phyloP scores from a whole-genome alignment of 768 basidiomycete genomes.

The Clitopilus passeckerianus region DNA sequence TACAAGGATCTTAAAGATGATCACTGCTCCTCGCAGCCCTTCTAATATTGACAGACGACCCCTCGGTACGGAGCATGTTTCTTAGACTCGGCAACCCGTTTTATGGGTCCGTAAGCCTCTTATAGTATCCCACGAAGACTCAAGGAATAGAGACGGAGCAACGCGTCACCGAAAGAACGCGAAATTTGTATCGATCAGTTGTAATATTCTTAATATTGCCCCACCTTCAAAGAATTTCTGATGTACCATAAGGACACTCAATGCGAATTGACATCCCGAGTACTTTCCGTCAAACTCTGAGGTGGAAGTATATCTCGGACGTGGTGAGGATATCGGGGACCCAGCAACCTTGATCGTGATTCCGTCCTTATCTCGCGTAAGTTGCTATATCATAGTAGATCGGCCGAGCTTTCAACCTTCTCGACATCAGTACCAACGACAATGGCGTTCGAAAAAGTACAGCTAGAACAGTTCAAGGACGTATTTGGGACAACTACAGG shows the following conservation, averaged over 20 bases:
- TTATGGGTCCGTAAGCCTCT: not conserved
- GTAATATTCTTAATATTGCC: not conserved
- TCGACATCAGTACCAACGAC: not conserved
- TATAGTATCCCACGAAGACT: not conserved
- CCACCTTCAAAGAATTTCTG: not conserved
- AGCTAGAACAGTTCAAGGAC: not conserved
- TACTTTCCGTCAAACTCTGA: not conserved
- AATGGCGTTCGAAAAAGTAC: not conserved
- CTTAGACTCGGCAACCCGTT: not conserved
- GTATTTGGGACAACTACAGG: not conserved
- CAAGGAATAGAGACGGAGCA: conserved; percentile 1
- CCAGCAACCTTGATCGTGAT: not conserved
- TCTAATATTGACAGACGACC: not conserved
- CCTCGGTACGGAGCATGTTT: not conserved
- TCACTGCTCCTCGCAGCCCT: not conserved
- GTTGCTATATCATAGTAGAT: not conserved
- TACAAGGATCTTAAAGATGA: not conserved
- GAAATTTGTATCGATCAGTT: not conserved
- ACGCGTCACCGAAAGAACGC: not conserved
- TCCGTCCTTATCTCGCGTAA: not conserved
- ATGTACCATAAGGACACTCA: not conserved
- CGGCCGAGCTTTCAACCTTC: not conserved
- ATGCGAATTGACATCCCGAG: not conserved
- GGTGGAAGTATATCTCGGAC: not conserved
- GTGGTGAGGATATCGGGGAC: not conserved